Conservation (phyloP, 139 green algal genomes). For the Chlorokybus atmophyticus region DNA sequence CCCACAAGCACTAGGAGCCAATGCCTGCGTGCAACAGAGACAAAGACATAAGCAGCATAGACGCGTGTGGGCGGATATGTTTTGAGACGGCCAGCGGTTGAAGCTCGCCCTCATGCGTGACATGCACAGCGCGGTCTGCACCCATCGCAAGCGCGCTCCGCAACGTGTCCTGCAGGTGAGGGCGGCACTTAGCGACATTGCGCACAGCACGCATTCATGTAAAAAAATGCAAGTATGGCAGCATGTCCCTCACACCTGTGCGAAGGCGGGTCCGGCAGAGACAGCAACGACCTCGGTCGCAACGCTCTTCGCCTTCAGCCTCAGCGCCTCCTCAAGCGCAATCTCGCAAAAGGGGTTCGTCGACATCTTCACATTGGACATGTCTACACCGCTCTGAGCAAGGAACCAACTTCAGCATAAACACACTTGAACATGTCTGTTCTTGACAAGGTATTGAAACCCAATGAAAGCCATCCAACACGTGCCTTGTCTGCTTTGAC, state of each 20-base stretch:
- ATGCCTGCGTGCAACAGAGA: too few species aligned
- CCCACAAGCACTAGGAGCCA: too few species aligned
- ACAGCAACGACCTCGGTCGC: conserved; percentile 73
- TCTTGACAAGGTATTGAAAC: too few species aligned
- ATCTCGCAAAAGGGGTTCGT: conserved; percentile 98
- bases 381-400: conserved; percentile 69
- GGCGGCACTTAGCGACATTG: too few species aligned
- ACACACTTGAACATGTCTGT: too few species aligned
- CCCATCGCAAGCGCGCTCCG: conserved; percentile 80
- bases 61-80: too few species aligned
- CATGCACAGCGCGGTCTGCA: conserved; percentile 66
- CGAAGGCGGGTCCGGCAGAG: conserved; percentile 46
- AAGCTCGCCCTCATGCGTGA: conserved; percentile 37
- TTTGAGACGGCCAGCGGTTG: conserved; percentile 67
- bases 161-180: conserved; percentile 59
- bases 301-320: conserved; percentile 57
- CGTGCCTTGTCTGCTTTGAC: conserved; percentile 74
- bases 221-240: too few species aligned
- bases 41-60: too few species aligned
- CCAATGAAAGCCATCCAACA: too few species aligned
- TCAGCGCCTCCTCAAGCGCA: conserved; percentile 77
- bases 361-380: conserved; percentile 65
- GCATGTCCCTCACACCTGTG: too few species aligned
- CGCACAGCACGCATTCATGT: too few species aligned
- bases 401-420: too few species aligned